Base-by-base conservation (phyloP, 106 monocot species). In the Dactylorhiza incarnata region DNA sequence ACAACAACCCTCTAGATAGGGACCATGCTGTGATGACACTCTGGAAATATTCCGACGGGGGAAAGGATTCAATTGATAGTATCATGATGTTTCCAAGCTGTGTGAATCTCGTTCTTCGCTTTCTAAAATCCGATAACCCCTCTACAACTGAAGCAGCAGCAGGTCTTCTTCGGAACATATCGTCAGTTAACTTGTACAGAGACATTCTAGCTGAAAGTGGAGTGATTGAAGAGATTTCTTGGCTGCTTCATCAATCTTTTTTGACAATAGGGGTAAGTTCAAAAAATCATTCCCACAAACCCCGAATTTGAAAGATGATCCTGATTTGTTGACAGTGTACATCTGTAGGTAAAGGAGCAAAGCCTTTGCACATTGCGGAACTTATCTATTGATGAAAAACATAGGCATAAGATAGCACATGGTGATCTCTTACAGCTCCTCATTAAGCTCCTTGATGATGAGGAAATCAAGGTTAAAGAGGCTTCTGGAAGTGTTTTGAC, bases 381-480 rank as follows among this genome's bases (percentile, higher is more conserved):
- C 68, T 74, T 95, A 77, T 95, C 95, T 76, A 76, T 84, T 52
- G 85, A 91, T 63, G 91, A 95, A 59, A 84, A 61, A 67, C 67
- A 29, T 37, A 84, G 91, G 23, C 52, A 63, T 17, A 91, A 85
- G 48, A 87, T 95, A 71, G 86, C 74, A 52, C 79, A 74, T 5
- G 74, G 75, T 81, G 89, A 84, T 52, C 59, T 95, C 15, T 61
- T 95, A 78, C 80, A 70, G 5, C 14, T 81, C 55, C 77, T 95
- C 74, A 72, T 95, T 77, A 91, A 84, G 69, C 83, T 82, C 63
- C 89, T 95, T 83, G 86, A 83, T 81, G 87, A 91, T 78, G 89
- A 91, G 74, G 89, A 91, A 69, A 78, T 89, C 71, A 95, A 89
- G 78, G 81, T 95, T 16, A 87, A 89, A 80, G 94, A 95, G 84